A percentile compares a stretch with the other conserved stretches of the same genome.
These are phyloP conservation scores for Dillenia suffruticosa DNA, from an alignment of 164 flowering plant genomes.

Conservation along the genomic window DNA sequence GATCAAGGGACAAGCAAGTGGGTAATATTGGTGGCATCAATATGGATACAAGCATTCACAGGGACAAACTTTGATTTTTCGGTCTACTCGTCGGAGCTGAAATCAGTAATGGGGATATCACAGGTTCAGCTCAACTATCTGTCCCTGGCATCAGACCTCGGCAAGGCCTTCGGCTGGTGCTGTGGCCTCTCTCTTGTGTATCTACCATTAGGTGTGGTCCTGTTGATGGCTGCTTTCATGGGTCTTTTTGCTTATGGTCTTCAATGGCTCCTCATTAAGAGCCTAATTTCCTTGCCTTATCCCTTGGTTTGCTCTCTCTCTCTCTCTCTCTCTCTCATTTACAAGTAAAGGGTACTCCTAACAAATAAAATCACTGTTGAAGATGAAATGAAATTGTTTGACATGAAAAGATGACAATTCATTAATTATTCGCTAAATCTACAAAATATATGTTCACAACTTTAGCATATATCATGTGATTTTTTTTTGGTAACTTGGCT, in stretches of 20 bases:
- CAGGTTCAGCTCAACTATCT: conserved; percentile 87
- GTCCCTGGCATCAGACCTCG: conserved; percentile 92
- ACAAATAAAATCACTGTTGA: too few relatives aligned
- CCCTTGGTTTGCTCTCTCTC: conserved; percentile 40
- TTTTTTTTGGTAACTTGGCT: too few relatives aligned
- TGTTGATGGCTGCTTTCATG: conserved; percentile 73
- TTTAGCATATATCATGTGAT: too few relatives aligned
- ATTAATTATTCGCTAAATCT: too few relatives aligned
- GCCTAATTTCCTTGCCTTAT: conserved; percentile 65
- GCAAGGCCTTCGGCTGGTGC: conserved; percentile 89
- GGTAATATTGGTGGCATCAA: conserved; percentile 85
- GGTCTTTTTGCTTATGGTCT: conserved; percentile 75
- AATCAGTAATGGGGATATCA: conserved; percentile 67
- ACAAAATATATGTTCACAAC: too few relatives aligned
- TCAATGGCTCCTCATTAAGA: conserved; percentile 76
- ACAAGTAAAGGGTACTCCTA: too few relatives aligned
- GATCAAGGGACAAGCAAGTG: conserved; percentile 40
- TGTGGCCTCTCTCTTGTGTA: conserved; percentile 77
- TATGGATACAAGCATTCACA: conserved; percentile 96
- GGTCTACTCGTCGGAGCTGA: conserved; percentile 69
- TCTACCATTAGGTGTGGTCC: conserved; percentile 58
- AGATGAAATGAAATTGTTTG: too few relatives aligned
- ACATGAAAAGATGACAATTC: too few relatives aligned
- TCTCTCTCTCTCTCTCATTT: neutral
- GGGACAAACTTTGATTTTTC: conserved; percentile 98